Conservation (phyloP, 2,329 filamentous ascomycete species). For the Tolypocladium ovalisporum region DNA sequence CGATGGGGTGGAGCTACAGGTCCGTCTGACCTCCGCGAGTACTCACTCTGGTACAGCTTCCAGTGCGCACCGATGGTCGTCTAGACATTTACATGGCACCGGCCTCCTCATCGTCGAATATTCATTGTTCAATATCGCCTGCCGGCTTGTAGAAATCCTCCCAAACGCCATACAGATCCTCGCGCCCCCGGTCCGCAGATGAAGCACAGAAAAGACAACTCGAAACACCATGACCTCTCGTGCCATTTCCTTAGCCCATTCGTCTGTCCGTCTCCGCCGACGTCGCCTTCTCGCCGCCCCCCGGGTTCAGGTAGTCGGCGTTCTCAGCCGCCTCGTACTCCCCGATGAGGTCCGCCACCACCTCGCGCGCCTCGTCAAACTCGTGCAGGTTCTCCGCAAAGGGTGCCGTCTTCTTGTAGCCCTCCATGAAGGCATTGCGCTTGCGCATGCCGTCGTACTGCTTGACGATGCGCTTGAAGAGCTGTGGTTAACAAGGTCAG, state of each 20-base stretch:
- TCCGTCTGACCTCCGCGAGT: too few relatives aligned
- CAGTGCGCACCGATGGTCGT: too few relatives aligned
- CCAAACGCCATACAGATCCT: not conserved
- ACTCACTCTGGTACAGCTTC: too few relatives aligned
- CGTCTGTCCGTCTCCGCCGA: conserved; percentile 44
- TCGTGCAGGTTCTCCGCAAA: conserved; percentile 87
- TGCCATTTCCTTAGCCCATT: conserved; percentile 21
- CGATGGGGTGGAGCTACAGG: not conserved
- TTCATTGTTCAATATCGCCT: not conserved
- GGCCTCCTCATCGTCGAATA: too few relatives aligned
- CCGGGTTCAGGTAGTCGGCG: conserved; percentile 77
- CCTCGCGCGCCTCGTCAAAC: conserved; percentile 88
- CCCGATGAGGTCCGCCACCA: conserved; percentile 79
- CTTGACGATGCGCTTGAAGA: conserved; percentile 87
- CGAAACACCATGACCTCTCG: not conserved
- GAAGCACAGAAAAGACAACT: not conserved
- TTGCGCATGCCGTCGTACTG: conserved; percentile 94
- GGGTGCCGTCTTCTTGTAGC: conserved; percentile 89
- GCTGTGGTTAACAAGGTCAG: conserved; percentile 27
- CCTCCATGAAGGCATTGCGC: conserved; percentile 91
- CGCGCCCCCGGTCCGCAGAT: not conserved
- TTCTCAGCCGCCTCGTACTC: conserved; percentile 96
- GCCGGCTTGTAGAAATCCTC: not conserved
- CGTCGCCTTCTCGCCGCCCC: conserved; percentile 40
- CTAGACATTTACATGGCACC: too few relatives aligned